Conservation (phyloP, 306 rosid genomes). For the Medicago arabica region DNA sequence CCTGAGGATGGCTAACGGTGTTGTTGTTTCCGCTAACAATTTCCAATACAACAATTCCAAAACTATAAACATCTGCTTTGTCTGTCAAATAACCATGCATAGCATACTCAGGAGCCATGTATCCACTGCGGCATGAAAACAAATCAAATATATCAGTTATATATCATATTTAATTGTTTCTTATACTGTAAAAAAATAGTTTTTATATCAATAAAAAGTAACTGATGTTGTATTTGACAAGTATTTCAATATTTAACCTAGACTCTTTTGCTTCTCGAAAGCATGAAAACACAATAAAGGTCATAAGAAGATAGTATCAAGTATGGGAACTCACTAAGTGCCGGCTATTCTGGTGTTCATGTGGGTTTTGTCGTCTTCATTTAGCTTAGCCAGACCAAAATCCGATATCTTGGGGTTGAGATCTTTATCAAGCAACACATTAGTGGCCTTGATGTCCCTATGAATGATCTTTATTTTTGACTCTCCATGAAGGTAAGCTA, state of each 20-base stretch:
- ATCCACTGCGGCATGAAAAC: slow-evolving; percentile 47
- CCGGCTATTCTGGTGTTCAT: slow-evolving; percentile 66
- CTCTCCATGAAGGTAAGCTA: slow-evolving; percentile 75
- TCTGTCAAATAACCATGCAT: slow-evolving; percentile 73
- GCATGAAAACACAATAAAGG: neutral
- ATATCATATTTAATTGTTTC: neutral
- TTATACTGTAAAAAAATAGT: no score
- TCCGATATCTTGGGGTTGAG: slow-evolving; percentile 69
- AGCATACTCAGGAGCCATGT: slow-evolving; percentile 67
- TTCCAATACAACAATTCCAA: slow-evolving; percentile 57
- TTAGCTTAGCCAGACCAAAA: slow-evolving; percentile 71
- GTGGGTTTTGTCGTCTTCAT: slow-evolving; percentile 69
- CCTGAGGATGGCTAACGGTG: slow-evolving; percentile 40
- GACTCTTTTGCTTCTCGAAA: slow-evolving; percentile 5
- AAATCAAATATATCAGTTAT: slow-evolving; percentile 1
- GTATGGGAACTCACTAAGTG: slow-evolving; percentile 51
- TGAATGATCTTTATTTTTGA: slow-evolving; percentile 73
- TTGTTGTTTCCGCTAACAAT: slow-evolving; percentile 41
- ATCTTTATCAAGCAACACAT: slow-evolving; percentile 67
- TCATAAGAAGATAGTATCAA: slow-evolving; percentile 1
- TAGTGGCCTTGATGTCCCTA: slow-evolving; percentile 73
- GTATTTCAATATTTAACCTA: neutral
- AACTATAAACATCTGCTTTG: slow-evolving; percentile 76
- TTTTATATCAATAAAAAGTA: neutral
- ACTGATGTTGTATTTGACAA: neutral